Evolutionary conservation across 2,329 filamentous ascomycete species (phyloP).

Genomic region (Xylaria sp.): DNA sequence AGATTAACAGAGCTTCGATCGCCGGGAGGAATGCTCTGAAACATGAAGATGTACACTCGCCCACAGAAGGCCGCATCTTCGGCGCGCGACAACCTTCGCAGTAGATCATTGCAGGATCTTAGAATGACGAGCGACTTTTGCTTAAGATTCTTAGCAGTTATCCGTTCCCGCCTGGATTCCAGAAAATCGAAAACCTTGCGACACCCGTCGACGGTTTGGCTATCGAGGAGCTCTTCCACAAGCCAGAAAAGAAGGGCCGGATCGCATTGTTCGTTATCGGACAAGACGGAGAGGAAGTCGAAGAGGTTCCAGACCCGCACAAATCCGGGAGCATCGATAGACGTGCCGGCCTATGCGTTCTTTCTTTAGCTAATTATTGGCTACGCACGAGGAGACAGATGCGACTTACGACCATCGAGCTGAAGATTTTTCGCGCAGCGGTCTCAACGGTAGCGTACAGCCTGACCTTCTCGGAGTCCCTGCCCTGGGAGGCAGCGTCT

Average conservation of each 20-base stretch:
- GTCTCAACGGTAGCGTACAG: conserved; percentile 83
- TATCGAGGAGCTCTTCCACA: conserved; percentile 94
- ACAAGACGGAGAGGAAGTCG: conserved; percentile 89
- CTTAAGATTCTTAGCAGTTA: conserved; percentile 82
- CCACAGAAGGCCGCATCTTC: conserved; percentile 98
- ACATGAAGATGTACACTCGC: conserved; percentile 97
- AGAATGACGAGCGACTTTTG: conserved; percentile 90
- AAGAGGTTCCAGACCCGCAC: conserved; percentile 92
- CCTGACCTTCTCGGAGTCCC: conserved; percentile 58
- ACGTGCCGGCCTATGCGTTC: conserved; percentile 70
- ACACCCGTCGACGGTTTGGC: conserved; percentile 92
- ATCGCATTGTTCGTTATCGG: conserved; percentile 82
- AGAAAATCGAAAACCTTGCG: conserved; percentile 93
- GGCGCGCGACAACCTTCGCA: conserved; percentile 92
- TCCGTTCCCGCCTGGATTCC: conserved; percentile 89
- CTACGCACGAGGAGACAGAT: conserved; percentile 1
- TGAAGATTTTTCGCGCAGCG: conserved; percentile 83
- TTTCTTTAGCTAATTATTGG: conserved; percentile 51
- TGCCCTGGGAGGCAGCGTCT: conserved; percentile 44
- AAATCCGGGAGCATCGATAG: conserved; percentile 82
- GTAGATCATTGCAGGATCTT: conserved; percentile 92
- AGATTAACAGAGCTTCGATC: conserved; percentile 98
- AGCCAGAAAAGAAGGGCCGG: conserved; percentile 88
- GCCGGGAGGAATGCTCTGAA: conserved; percentile 95
- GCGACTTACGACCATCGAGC: conserved; percentile 75